Conservation (phyloP, 2,329 filamentous ascomycete genomes). For the Plenodomus biglobosus region DNA sequence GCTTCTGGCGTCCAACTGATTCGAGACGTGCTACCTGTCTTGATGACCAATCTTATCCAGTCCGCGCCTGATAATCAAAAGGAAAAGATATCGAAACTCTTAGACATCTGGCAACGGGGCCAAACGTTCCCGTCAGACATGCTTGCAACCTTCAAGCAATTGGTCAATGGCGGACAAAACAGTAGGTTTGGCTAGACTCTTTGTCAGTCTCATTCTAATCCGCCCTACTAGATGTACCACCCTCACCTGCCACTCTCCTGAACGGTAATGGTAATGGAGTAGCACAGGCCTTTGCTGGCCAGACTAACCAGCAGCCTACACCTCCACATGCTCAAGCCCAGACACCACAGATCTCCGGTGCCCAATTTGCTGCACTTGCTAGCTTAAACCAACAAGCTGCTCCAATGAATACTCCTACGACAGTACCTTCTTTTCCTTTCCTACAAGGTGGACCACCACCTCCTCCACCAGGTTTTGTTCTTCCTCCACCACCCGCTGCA, state of each 20-base stretch:
- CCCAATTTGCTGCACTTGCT: constrained; percentile 40
- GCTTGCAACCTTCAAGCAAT: constrained; percentile 81
- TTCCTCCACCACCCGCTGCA: constrained; percentile 27
- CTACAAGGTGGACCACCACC: constrained; percentile 34
- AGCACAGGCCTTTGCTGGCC: constrained; percentile 19
- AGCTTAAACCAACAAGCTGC: constrained; percentile 32
- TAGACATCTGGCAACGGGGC: constrained; percentile 98
- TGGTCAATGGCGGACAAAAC: constrained; percentile 64
- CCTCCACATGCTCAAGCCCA: constrained; percentile 16
- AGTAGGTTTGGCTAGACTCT: constrained; percentile 59
- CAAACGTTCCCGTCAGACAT: constrained; percentile 82
- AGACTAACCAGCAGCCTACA: constrained; percentile 34
- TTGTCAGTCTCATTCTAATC: constrained; percentile 14
- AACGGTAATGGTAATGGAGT: constrained; percentile 27
- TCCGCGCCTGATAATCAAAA: constrained; percentile 92
- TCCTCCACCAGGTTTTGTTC: constrained; percentile 35
- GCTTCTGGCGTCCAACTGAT: constrained; percentile 95
- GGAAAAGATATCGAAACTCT: constrained; percentile 90
- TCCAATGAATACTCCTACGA: constrained; percentile 32
- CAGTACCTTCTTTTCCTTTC: constrained; percentile 31
- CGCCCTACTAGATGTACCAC: constrained; percentile 17
- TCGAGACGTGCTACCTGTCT: constrained; percentile 85
- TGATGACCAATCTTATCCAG: constrained; percentile 95
- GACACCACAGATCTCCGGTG: constrained; percentile 30
- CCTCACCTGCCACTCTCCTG: constrained; percentile 31